phyloP scores from a whole-genome alignment of 1,284 basidiomycete genomes.

The Tremellales sp. region DNA sequence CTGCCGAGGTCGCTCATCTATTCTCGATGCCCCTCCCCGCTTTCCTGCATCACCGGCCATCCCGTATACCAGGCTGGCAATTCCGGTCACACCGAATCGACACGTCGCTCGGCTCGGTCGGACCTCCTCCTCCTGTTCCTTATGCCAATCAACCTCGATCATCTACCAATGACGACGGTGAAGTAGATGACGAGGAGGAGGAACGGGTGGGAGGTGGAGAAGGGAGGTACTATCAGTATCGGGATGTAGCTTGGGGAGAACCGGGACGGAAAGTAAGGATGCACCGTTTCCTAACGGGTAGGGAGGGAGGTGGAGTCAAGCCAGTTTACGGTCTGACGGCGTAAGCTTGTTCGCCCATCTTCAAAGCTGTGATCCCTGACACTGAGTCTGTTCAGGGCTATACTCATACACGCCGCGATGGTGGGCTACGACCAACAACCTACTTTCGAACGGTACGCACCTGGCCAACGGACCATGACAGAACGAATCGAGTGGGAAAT shows the following conservation, averaged over 20 bases:
- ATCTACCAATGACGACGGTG: constrained; percentile 1
- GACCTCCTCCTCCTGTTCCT: constrained; percentile 24
- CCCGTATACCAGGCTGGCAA: constrained; percentile 54
- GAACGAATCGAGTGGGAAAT: constrained; percentile 59
- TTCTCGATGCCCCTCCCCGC: constrained; percentile 75
- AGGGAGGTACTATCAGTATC: constrained; percentile 59
- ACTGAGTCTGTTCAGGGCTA: constrained; percentile 53
- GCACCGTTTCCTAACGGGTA: constrained; percentile 74
- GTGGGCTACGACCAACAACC: constrained; percentile 61
- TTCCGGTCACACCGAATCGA: constrained; percentile 25
- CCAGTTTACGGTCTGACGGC: constrained; percentile 78
- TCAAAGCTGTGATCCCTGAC: too few species aligned
- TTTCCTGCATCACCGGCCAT: constrained; percentile 63
- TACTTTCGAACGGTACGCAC: constrained; percentile 61
- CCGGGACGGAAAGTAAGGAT: constrained; percentile 51
- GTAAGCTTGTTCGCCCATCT: constrained; percentile 56
- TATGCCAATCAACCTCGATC: constrained; percentile 12
- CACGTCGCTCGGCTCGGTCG: constrained; percentile 7
- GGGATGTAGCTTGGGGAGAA: constrained; percentile 54
- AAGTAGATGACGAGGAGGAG: constrained; percentile 6
- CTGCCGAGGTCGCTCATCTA: constrained; percentile 67
- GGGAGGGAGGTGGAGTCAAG: constrained; percentile 72
- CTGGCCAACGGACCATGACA: constrained; percentile 55
- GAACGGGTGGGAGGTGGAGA: constrained; percentile 29
- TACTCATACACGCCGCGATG: constrained; percentile 64